phyloP scores from a whole-genome alignment of 441 rosid genomes.

The Mallotus repandus region DNA sequence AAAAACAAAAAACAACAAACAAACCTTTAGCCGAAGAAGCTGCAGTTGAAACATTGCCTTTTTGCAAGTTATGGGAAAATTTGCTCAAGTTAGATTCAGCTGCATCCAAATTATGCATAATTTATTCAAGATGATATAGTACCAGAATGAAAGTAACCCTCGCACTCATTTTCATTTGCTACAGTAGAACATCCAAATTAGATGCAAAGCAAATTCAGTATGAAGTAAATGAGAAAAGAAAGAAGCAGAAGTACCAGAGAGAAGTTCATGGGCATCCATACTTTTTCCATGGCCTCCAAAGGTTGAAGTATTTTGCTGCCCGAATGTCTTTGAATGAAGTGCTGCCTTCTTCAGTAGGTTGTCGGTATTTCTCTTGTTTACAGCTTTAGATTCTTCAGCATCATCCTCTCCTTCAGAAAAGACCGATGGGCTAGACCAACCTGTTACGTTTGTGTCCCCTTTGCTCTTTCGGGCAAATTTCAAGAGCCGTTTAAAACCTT shows the following conservation, averaged over 20 bases:
- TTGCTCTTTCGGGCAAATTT: constrained; percentile 72
- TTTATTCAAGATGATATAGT: not conserved
- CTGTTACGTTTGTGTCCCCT: constrained; percentile 54
- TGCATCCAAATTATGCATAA: constrained; percentile 25
- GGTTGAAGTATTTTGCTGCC: constrained; percentile 32
- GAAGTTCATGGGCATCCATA: constrained; percentile 36
- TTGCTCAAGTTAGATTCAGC: constrained; percentile 29
- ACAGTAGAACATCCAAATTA: not conserved
- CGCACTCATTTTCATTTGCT: not conserved
- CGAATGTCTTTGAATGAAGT: constrained; percentile 43
- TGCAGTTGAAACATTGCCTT: constrained; percentile 34
- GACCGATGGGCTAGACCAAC: constrained; percentile 64
- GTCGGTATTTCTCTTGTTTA: constrained; percentile 49
- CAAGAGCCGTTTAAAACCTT: constrained; percentile 69
- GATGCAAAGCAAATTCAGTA: not conserved
- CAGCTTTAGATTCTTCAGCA: constrained; percentile 46
- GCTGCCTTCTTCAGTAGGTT: constrained; percentile 49
- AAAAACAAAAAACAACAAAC: not conserved
- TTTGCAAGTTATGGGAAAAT: constrained; percentile 31
- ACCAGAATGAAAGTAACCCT: not conserved
- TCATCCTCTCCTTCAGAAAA: constrained; percentile 77
- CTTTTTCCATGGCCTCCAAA: constrained; percentile 32
- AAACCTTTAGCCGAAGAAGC: constrained; percentile 50
- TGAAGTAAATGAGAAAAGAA: constrained; percentile 7
- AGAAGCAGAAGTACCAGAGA: constrained; percentile 33